Conservation (phyloP, 2,329 filamentous ascomycete genomes). For the Gnomoniopsis sp. region DNA sequence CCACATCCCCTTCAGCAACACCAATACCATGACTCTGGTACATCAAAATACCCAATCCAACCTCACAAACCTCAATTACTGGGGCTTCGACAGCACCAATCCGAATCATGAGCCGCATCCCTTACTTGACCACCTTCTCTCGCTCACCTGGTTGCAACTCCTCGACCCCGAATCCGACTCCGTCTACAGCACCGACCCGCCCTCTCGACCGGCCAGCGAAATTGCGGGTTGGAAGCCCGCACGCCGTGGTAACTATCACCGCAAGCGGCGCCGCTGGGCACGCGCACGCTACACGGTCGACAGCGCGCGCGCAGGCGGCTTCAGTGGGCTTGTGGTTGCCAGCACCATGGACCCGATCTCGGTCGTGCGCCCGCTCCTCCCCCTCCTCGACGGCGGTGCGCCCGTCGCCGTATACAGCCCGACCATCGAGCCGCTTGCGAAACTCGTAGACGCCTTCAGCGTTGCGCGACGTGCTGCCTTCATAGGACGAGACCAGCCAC, state of each 20-base stretch:
- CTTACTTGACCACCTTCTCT: slow-evolving; percentile 75
- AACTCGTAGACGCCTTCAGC: slow-evolving; percentile 79
- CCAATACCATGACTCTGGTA: slow-evolving; percentile 76
- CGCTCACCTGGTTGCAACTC: slow-evolving; percentile 89
- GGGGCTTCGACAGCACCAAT: slow-evolving; percentile 72
- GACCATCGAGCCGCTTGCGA: slow-evolving; percentile 72
- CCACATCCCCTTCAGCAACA: slow-evolving; percentile 62
- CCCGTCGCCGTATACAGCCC: slow-evolving; percentile 83
- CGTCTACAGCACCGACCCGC: slow-evolving; percentile 66
- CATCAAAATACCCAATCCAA: slow-evolving; percentile 86
- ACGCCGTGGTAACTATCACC: slow-evolving; percentile 80
- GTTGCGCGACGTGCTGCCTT: slow-evolving; percentile 77
- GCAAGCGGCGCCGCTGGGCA: slow-evolving; percentile 82
- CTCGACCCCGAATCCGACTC: slow-evolving; percentile 72
- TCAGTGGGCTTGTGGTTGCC: slow-evolving; percentile 79
- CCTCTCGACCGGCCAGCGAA: slow-evolving; percentile 53
- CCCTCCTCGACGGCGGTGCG: slow-evolving; percentile 78
- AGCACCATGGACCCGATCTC: slow-evolving; percentile 77
- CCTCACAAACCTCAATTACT: slow-evolving; percentile 83
- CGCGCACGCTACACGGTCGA: slow-evolving; percentile 70
- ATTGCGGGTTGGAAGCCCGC: slow-evolving; percentile 74
- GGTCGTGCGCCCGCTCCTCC: slow-evolving; percentile 71
- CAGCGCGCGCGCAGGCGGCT: slow-evolving; percentile 69
- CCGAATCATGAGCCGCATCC: slow-evolving; percentile 69
- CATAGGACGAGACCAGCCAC: slow-evolving; percentile 47